Evolutionary conservation across 108 stramenopile genomes (phyloP).

Genomic region (Nitzschia putrida): DNA sequence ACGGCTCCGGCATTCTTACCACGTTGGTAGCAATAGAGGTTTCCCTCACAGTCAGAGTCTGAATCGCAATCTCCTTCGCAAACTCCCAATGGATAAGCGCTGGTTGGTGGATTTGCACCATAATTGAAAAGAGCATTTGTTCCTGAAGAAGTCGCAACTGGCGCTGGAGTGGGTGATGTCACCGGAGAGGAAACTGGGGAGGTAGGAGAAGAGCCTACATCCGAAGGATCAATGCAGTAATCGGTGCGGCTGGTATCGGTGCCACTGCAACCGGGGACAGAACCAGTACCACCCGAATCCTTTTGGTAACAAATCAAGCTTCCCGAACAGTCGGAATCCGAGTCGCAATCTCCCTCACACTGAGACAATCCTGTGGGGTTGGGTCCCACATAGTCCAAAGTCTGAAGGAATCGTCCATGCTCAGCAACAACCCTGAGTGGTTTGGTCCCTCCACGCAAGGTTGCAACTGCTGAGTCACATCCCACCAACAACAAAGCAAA

Average conservation of each 20-base stretch:
- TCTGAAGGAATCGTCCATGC: neutral
- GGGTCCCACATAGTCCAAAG: neutral
- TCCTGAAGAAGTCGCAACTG: neutral
- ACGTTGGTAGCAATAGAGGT: slow-evolving; percentile 42
- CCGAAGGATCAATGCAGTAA: slow-evolving; percentile 25
- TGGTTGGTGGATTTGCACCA: slow-evolving; percentile 2
- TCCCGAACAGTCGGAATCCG: slow-evolving; percentile 43
- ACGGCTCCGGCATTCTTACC: slow-evolving; percentile 31
- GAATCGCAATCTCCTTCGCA: slow-evolving; percentile 57
- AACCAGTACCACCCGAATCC: neutral
- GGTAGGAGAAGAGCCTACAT: neutral
- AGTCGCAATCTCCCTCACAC: slow-evolving; percentile 53
- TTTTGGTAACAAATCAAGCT: slow-evolving; percentile 34
- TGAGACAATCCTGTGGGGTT: slow-evolving; percentile 11
- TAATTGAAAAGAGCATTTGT: slow-evolving; percentile 6
- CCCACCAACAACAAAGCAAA: too few relatives aligned
- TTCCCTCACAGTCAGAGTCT: slow-evolving; percentile 37
- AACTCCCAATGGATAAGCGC: slow-evolving; percentile 30
- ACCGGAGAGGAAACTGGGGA: slow-evolving; percentile 4
- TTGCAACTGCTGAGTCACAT: neutral
- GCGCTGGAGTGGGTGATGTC: slow-evolving; percentile 11
- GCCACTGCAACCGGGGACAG: slow-evolving; percentile 39
- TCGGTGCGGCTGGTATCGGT: slow-evolving; percentile 26
- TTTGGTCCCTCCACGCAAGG: neutral
- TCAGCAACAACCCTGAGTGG: neutral